Evolutionary conservation across 768 basidiomycete species (phyloP).

Genomic region (Pleurotus tuber-regium): DNA sequence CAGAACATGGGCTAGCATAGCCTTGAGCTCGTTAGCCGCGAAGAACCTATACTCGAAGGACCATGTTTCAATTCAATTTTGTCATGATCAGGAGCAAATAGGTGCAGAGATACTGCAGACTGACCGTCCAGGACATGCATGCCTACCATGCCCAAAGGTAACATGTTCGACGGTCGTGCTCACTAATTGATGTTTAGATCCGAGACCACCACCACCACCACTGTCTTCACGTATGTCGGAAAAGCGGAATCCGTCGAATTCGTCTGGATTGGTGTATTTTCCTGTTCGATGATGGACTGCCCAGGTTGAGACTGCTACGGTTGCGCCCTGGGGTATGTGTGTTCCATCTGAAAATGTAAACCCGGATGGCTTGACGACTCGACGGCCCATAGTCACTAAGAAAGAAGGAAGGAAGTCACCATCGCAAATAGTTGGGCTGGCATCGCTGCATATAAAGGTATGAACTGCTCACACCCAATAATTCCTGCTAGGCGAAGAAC

Average conservation of each 20-base stretch:
- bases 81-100: no score
- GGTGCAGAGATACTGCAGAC: no score
- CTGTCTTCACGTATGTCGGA: conserved; percentile 13
- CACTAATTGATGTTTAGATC: conserved; percentile 15
- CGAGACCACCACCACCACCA: neutral
- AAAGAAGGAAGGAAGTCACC: no score
- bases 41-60: conserved; percentile 17
- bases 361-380: conserved; percentile 20
- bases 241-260: conserved; percentile 19
- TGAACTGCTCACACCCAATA: conserved; percentile 16
- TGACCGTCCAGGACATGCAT: conserved; percentile 15
- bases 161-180: conserved; percentile 13
- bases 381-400: conserved; percentile 24
- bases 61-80: neutral
- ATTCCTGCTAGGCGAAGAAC: conserved; percentile 29
- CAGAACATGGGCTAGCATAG: conserved; percentile 20
- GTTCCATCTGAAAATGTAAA: conserved; percentile 33
- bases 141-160: conserved; percentile 23
- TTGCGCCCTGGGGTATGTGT: conserved; percentile 16
- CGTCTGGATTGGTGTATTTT: neutral
- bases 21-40: conserved; percentile 19
- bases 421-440: conserved; percentile 14
- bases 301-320: conserved; percentile 16
- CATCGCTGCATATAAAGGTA: neutral
- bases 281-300: conserved; percentile 6